Evolutionary conservation across 2,329 filamentous ascomycete species (phyloP).

Genomic region (Fusarium oxysporum): DNA sequence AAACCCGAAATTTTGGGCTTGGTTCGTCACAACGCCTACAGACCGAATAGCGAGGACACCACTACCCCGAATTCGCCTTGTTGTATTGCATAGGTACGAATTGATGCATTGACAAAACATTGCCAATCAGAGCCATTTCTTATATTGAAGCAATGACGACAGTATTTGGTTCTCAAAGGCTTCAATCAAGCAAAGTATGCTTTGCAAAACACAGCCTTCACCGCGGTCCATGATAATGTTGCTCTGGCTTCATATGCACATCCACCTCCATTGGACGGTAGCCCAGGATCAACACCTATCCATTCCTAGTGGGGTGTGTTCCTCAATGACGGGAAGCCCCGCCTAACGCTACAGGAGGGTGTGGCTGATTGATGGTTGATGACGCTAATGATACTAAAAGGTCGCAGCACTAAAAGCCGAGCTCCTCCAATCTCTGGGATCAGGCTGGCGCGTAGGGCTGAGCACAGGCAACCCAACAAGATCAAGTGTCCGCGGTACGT

Average conservation of each 20-base stretch:
- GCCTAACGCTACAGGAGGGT: constrained; percentile 33
- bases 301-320: constrained; percentile 34
- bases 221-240: constrained; percentile 29
- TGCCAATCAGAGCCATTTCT: neutral
- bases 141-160: neutral
- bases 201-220: constrained; percentile 36
- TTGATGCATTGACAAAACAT: neutral
- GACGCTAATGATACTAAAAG: constrained; percentile 44
- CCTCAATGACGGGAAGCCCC: constrained; percentile 42
- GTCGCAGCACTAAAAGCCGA: constrained; percentile 36
- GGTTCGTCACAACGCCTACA: neutral
- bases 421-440: constrained; percentile 26
- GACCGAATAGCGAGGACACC: constrained; percentile 3
- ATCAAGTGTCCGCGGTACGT: constrained; percentile 7
- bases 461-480: constrained; percentile 38
- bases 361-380: constrained; percentile 43
- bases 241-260: neutral
- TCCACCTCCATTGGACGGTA: neutral
- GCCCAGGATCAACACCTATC: neutral
- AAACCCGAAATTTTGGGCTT: neutral
- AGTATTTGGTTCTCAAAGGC: neutral
- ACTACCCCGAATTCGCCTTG: neutral
- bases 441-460: constrained; percentile 45
- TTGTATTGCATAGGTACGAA: neutral
- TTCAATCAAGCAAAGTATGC: neutral